These are phyloP conservation scores for Oxytropis ochrocephala DNA, from an alignment of 306 rosid genomes.

Conservation along the genomic window DNA sequence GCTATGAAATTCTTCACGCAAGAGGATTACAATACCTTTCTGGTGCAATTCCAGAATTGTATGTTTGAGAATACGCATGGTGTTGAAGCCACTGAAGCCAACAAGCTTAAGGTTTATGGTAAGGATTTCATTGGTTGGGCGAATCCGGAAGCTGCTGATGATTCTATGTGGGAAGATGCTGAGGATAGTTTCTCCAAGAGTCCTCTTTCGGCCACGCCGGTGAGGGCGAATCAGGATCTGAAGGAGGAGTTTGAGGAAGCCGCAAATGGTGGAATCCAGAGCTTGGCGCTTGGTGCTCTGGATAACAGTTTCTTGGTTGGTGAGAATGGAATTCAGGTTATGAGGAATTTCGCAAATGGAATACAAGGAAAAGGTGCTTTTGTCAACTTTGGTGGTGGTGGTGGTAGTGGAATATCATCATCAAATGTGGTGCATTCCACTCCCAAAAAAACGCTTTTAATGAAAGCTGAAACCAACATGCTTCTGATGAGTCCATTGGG, in stretches of 20 bases:
- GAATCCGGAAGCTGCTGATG: slow-evolving; percentile 80
- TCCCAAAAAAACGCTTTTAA: slow-evolving; percentile 80
- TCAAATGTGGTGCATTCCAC: slow-evolving; percentile 41
- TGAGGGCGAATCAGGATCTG: slow-evolving; percentile 52
- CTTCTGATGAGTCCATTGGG: slow-evolving; percentile 91
- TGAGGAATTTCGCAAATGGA: slow-evolving; percentile 77
- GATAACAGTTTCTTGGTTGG: slow-evolving; percentile 93
- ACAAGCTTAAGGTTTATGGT: slow-evolving; percentile 74
- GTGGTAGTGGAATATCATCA: slow-evolving; percentile 23
- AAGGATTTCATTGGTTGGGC: slow-evolving; percentile 92
- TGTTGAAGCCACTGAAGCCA: slow-evolving; percentile 55
- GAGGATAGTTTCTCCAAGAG: slow-evolving; percentile 59
- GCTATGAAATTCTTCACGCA: slow-evolving; percentile 72
- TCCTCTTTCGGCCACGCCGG: slow-evolving; percentile 51
- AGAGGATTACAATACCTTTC: slow-evolving; percentile 49
- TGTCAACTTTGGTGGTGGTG: slow-evolving; percentile 58
- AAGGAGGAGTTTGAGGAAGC: slow-evolving; percentile 93
- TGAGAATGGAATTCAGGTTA: slow-evolving; percentile 85
- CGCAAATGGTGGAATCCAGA: slow-evolving; percentile 76
- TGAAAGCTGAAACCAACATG: slow-evolving; percentile 96
- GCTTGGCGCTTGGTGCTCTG: slow-evolving; percentile 89
- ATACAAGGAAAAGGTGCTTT: slow-evolving; percentile 90
- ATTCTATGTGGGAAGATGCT: slow-evolving; percentile 94
- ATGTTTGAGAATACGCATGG: slow-evolving; percentile 77
- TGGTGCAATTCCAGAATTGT: slow-evolving; percentile 49